Percentiles rank a stretch among this genome's conserved stretches.
These are phyloP conservation scores for Heliosperma pusillum DNA, from an alignment of 148 eudicot species.

Conservation along the genomic window DNA sequence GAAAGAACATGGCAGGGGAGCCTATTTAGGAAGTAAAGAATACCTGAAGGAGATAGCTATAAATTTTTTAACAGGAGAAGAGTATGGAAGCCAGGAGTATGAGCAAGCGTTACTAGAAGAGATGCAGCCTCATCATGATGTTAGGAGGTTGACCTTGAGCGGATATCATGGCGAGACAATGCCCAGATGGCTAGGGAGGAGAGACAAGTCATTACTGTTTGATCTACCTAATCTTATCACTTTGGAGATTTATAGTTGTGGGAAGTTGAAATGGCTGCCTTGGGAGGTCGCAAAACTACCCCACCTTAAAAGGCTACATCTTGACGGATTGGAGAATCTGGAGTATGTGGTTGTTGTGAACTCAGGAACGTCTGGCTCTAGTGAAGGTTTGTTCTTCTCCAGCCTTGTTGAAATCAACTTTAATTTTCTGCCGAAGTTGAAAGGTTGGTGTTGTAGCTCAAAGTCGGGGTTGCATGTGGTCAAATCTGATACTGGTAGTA, in stretches of 20 bases:
- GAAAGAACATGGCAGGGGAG: no score
- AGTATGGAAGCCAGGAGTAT: no score
- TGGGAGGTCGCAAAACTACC: background rate
- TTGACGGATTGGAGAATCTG: constrained; percentile 8
- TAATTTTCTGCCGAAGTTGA: background rate
- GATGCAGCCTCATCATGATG: constrained; percentile 18
- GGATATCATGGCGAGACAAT: constrained; percentile 11
- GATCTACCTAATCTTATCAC: constrained; percentile 17
- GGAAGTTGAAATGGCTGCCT: background rate
- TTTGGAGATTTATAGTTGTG: background rate
- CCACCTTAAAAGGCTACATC: background rate
- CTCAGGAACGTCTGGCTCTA: background rate
- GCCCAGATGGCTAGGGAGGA: constrained; percentile 11
- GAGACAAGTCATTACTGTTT: background rate
- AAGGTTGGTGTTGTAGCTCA: constrained; percentile 7
- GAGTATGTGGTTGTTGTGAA: background rate
- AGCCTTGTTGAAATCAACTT: background rate
- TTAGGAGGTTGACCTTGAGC: background rate
- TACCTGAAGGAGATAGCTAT: no score
- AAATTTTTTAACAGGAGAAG: no score
- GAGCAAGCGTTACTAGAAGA: background rate
- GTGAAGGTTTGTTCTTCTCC: background rate
- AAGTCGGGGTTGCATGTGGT: no score
- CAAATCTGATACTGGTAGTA: no score
- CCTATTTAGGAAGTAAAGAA: no score